These are phyloP conservation scores for Xanthoconium purpureum DNA, from an alignment of 768 basidiomycete species.

Conservation along the genomic window DNA sequence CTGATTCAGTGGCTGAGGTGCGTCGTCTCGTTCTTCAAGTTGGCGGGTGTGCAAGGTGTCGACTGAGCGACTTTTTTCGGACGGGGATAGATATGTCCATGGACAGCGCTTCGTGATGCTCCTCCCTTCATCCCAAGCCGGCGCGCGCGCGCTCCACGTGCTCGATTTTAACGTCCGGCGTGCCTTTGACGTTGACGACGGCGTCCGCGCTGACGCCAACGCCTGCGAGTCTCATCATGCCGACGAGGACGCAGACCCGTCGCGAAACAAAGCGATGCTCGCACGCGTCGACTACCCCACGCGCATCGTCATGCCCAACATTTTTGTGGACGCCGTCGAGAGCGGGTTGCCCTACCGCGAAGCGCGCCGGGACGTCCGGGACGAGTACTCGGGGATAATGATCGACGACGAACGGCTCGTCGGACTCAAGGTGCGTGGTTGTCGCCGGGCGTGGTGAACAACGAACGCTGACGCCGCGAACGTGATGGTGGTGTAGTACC, in stretches of 20 bases:
- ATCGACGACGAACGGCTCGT: conserved; percentile 42
- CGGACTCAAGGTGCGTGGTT: conserved; percentile 36
- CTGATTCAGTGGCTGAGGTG: conserved; percentile 43
- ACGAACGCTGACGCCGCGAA: too few species aligned
- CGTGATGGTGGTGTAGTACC: conserved; percentile 8
- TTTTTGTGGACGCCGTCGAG: conserved; percentile 28
- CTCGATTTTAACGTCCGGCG: conserved; percentile 33
- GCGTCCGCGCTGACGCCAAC: neutral
- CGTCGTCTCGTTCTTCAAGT: neutral
- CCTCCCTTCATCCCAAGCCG: conserved; percentile 6
- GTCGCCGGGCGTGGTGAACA: too few species aligned
- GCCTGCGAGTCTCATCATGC: neutral
- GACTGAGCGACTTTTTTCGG: neutral
- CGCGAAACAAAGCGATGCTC: neutral
- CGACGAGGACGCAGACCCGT: neutral
- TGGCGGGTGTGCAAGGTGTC: too few species aligned
- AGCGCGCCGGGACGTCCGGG: conserved; percentile 18
- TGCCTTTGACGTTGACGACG: neutral
- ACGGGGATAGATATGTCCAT: conserved; percentile 37
- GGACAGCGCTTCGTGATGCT: conserved; percentile 37
- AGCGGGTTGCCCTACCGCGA: conserved; percentile 34
- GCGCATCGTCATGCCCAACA: conserved; percentile 5
- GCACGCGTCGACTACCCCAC: conserved; percentile 12
- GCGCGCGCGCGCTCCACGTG: conserved; percentile 17
- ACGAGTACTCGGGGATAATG: conserved; percentile 39